These are phyloP conservation scores for Cruciata laevipes DNA, from an alignment of 257 asterid species.

Conservation along the genomic window DNA sequence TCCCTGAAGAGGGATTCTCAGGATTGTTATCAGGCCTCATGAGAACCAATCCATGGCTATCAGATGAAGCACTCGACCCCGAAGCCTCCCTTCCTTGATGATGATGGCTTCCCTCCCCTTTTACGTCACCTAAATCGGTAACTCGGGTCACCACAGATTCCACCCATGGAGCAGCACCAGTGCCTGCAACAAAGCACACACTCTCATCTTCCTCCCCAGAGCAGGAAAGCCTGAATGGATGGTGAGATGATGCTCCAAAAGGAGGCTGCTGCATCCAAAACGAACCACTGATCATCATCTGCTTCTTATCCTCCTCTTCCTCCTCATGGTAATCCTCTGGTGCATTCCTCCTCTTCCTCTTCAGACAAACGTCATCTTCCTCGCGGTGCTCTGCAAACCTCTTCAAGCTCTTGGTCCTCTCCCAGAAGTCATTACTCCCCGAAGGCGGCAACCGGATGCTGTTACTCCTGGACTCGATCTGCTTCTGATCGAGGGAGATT, in stretches of 20 bases:
- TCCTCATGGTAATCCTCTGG: slow-evolving; percentile 31
- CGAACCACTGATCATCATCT: slow-evolving; percentile 35
- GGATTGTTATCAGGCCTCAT: slow-evolving; percentile 16
- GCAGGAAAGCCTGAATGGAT: slow-evolving; percentile 53
- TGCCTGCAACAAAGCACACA: slow-evolving; percentile 41
- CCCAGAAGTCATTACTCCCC: slow-evolving; percentile 50
- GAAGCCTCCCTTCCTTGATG: slow-evolving; percentile 43
- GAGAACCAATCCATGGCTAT: slow-evolving; percentile 40
- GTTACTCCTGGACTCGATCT: slow-evolving; percentile 41
- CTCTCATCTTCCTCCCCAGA: slow-evolving; percentile 58
- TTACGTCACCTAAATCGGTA: slow-evolving; percentile 46
- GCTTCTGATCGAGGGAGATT: slow-evolving; percentile 51
- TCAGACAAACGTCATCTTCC: slow-evolving; percentile 43
- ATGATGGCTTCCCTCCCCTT: slow-evolving; percentile 22
- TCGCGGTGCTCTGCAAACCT: slow-evolving; percentile 62
- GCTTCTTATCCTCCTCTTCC: slow-evolving; percentile 33
- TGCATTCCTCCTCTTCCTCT: slow-evolving; percentile 55
- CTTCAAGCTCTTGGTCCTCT: slow-evolving; percentile 44
- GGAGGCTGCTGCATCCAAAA: slow-evolving; percentile 66
- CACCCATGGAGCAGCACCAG: slow-evolving; percentile 56
- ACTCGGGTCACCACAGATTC: slow-evolving; percentile 55
- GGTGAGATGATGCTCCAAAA: slow-evolving; percentile 22
- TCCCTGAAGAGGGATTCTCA: slow-evolving; percentile 36
- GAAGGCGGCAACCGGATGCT: slow-evolving; percentile 59
- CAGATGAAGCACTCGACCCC: slow-evolving; percentile 62